Percentiles rank a stretch among this genome's conserved stretches.
Conservation (phyloP, 2,329 filamentous ascomycete species). For the Clonostachys rosea region DNA sequence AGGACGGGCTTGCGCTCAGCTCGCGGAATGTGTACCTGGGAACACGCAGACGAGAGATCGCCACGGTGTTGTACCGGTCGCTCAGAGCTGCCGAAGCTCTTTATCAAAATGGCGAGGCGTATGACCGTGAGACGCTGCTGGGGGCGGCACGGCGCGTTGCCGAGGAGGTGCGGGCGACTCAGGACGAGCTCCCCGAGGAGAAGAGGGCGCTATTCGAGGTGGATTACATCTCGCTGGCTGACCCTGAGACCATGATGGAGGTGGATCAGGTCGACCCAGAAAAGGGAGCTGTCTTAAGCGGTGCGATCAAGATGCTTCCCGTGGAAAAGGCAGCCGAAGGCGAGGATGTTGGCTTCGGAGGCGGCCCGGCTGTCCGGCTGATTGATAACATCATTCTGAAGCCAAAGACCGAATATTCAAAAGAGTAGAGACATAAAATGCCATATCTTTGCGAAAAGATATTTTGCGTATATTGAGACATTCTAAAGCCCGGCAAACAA, state of each 20-base stretch:
- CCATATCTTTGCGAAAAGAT: constrained; percentile 4
- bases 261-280: constrained; percentile 63
- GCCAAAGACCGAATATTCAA: constrained; percentile 17
- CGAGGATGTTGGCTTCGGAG: constrained; percentile 71
- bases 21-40: constrained; percentile 94
- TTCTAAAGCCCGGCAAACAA: neutral
- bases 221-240: constrained; percentile 88
- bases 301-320: constrained; percentile 84
- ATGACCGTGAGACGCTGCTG: constrained; percentile 63
- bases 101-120: constrained; percentile 48
- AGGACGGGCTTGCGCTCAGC: constrained; percentile 85
- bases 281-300: constrained; percentile 79
- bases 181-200: constrained; percentile 52
- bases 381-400: constrained; percentile 88
- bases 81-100: constrained; percentile 65
- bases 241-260: constrained; percentile 80
- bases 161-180: constrained; percentile 33
- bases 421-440: constrained; percentile 1
- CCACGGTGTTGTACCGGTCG: constrained; percentile 66
- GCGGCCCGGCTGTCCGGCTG: constrained; percentile 73
- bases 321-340: constrained; percentile 64
- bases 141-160: constrained; percentile 58
- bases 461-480: constrained; percentile 2
- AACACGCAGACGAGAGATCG: constrained; percentile 63
- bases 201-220: constrained; percentile 72